These are phyloP conservation scores for Gentiana macrophylla DNA, from an alignment of 257 asterid species.

Conservation along the genomic window DNA sequence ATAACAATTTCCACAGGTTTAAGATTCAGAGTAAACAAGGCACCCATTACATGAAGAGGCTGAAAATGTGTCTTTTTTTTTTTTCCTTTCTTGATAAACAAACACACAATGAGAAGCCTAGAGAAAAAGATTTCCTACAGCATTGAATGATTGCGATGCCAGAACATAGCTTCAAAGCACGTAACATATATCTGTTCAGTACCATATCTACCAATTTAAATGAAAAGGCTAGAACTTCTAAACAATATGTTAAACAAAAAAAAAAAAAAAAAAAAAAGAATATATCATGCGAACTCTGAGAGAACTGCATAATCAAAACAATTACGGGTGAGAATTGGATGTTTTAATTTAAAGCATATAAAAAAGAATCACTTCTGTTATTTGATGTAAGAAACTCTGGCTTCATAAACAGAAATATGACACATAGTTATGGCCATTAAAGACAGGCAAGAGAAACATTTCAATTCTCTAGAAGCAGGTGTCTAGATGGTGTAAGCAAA, in stretches of 20 bases:
- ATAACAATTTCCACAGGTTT: background rate
- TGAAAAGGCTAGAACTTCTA: background rate
- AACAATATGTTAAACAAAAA: too few relatives aligned
- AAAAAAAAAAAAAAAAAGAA: background rate
- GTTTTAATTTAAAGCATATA: too few relatives aligned
- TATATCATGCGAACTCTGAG: too few relatives aligned
- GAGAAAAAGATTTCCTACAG: background rate
- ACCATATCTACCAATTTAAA: background rate
- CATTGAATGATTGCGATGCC: background rate
- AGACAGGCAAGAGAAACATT: too few relatives aligned
- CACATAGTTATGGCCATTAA: too few relatives aligned
- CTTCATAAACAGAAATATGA: too few relatives aligned
- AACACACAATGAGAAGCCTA: background rate
- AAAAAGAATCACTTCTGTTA: background rate
- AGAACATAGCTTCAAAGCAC: background rate
- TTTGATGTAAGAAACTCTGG: too few relatives aligned
- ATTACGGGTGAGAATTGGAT: too few relatives aligned
- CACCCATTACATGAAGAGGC: background rate
- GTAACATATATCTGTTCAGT: background rate
- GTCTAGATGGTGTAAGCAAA: slow-evolving; percentile 2
- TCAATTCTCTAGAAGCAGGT: too few relatives aligned
- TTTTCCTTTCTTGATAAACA: too few relatives aligned
- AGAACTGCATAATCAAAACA: too few relatives aligned
- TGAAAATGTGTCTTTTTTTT: background rate
- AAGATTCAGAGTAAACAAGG: background rate